Evolutionary conservation across 2,329 filamentous ascomycete genomes (phyloP).

Genomic region (Talaromyces rugulosus): DNA sequence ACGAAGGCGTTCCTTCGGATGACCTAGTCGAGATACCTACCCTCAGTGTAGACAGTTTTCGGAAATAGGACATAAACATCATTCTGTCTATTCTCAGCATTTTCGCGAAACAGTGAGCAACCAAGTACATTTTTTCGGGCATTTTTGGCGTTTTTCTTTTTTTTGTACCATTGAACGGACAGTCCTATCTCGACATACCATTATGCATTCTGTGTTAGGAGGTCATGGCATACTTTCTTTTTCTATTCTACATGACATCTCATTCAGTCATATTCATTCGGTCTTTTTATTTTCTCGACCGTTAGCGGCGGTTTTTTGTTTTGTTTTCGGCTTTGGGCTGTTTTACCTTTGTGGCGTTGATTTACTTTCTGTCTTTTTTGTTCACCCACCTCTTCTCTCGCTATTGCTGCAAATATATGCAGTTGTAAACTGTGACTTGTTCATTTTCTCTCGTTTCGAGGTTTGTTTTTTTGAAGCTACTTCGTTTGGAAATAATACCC

Average conservation of each 20-base stretch:
- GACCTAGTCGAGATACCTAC: conserved; percentile 58
- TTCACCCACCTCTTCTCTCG: neutral
- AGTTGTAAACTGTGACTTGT: neutral
- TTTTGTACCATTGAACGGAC: neutral
- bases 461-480: neutral
- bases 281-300: neutral
- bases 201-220: neutral
- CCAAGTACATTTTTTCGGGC: neutral
- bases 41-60: conserved; percentile 59
- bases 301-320: neutral
- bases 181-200: neutral
- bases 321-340: neutral
- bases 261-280: neutral
- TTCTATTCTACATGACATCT: neutral
- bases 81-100: neutral
- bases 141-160: neutral
- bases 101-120: neutral
- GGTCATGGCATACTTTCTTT: neutral
- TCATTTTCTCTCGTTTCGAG: neutral
- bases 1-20: conserved; percentile 57
- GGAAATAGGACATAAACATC: conserved; percentile 31
- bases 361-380: neutral
- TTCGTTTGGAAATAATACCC: neutral
- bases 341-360: neutral
- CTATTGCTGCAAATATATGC: neutral